phyloP scores from a whole-genome alignment of 305 asterid species.

The Rubia tinctorum region DNA sequence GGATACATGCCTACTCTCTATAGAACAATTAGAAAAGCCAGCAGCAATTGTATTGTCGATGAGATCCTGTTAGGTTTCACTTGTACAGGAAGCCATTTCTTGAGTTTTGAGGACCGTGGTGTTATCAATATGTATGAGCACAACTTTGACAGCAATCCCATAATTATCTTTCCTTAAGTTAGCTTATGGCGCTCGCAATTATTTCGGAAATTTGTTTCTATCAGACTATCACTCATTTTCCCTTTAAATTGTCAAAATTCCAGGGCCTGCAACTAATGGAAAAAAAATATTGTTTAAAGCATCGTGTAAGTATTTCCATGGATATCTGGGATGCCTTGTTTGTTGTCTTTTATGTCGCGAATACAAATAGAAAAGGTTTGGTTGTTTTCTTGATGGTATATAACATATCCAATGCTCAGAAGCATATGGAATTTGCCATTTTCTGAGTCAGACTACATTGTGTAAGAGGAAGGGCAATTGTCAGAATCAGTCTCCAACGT shows the following conservation, averaged over 20 bases:
- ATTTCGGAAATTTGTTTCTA: not conserved
- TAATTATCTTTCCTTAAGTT: not conserved
- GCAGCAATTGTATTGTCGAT: too few species aligned
- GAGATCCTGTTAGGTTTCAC: too few species aligned
- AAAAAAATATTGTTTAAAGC: slow-evolving; percentile 56
- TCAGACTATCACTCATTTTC: not conserved
- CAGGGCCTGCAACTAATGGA: slow-evolving; percentile 71
- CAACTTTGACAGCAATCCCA: not conserved
- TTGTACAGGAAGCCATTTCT: too few species aligned
- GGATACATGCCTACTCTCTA: too few species aligned
- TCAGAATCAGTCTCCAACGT: slow-evolving; percentile 61
- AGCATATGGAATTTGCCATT: slow-evolving; percentile 20
- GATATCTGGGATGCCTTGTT: not conserved
- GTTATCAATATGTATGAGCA: not conserved
- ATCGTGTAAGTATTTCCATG: slow-evolving; percentile 35
- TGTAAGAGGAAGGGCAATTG: slow-evolving; percentile 62
- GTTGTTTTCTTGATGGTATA: slow-evolving; percentile 36
- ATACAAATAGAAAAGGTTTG: not conserved
- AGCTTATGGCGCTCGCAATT: not conserved
- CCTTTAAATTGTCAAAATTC: slow-evolving; percentile 3
- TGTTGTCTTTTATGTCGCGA: not conserved
- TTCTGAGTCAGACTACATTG: slow-evolving; percentile 38
- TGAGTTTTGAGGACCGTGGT: not conserved
- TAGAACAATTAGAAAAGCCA: too few species aligned
- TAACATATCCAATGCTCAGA: slow-evolving; percentile 30